Conservation (phyloP, 768 basidiomycete genomes). For the Mycena rosella region DNA sequence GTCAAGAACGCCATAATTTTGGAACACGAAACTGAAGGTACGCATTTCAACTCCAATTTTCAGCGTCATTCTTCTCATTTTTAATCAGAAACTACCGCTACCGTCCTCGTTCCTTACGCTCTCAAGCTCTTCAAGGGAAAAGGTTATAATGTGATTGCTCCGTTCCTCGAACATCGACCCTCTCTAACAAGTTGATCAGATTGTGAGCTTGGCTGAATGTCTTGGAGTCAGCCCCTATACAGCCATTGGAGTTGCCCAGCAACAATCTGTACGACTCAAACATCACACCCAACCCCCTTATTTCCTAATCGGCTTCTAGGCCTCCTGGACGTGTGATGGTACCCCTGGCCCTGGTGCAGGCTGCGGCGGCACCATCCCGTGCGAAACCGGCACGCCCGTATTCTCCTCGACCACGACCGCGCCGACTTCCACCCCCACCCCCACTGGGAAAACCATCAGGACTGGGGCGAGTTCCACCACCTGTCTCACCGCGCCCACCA, state of each 20-base stretch:
- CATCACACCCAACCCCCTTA: background rate
- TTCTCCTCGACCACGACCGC: slow-evolving; percentile 26
- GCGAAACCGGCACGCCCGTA: slow-evolving; percentile 26
- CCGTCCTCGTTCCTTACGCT: slow-evolving; percentile 23
- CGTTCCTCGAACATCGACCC: background rate
- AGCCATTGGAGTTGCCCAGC: slow-evolving; percentile 40
- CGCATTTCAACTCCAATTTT: slow-evolving; percentile 20
- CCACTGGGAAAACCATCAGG: slow-evolving; percentile 6
- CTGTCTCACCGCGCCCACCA: slow-evolving; percentile 6
- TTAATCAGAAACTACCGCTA: slow-evolving; percentile 1
- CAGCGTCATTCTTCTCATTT: background rate
- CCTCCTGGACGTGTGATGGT: slow-evolving; percentile 25
- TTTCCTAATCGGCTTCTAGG: background rate
- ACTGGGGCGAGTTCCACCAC: slow-evolving; percentile 2
- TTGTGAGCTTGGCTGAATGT: slow-evolving; percentile 57
- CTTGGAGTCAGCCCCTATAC: slow-evolving; percentile 51
- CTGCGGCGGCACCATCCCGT: slow-evolving; percentile 33
- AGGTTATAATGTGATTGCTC: slow-evolving; percentile 37
- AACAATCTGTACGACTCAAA: slow-evolving; percentile 4
- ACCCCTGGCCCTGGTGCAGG: slow-evolving; percentile 21
- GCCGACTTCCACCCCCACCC: slow-evolving; percentile 1
- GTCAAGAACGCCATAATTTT: slow-evolving; percentile 48
- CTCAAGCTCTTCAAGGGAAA: slow-evolving; percentile 34
- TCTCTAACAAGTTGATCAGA: slow-evolving; percentile 28
- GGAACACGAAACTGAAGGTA: slow-evolving; percentile 50